Evolutionary conservation across 257 asterid species (phyloP), one percentile per base, ranked within the genome.

Genomic region (Primulina tabacum): DNA sequence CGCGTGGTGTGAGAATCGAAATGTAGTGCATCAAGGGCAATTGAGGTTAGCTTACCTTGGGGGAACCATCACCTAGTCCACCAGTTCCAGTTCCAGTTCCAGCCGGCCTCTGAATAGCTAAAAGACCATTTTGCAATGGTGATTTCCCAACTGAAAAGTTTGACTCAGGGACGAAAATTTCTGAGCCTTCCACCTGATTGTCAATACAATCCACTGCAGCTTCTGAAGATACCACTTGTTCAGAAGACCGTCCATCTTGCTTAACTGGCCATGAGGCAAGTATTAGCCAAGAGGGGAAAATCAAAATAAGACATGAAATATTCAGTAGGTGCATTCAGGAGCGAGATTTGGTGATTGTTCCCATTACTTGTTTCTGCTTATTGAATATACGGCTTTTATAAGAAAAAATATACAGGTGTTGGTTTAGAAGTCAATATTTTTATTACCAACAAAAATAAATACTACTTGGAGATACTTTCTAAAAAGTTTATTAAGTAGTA

Each of bases 41-140:
- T 60, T 64, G 61, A 67, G 37, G 62, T 74, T 8, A 43, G 57
- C 77, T 63, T 67, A 94, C 99, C 97, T 89, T 89, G 69, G 99
- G 99, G 62, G 89, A 86, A 76, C 98, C 99, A 77, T 85, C 95
- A 57, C 99, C 99, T 58, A 94, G 90, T 70, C 92, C 99, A 11
- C 85, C 90, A 76, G 89, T 75, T 73, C 34, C 34, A 32, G 34
- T 32, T 32, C 84, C 89, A 76, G 88, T 75, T 73, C 88, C 93
- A 74, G 82, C 69, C 35, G 82, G 73, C 78, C 74, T 79, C 82
- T 79, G 87, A 40, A 53, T 24, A 76, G 78, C 82, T 75, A 87
- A 64, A 69, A 77, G 72, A 71, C 87, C 89, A 78, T 80, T 86
- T 73, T 74, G 88, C 4, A 76, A 82, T 79, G 98, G 97, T 2